A percentile compares a stretch with the other conserved stretches of the same genome.
These are phyloP conservation scores for Orbilia quercus DNA, from an alignment of 2,329 filamentous ascomycete species.

Conservation along the genomic window DNA sequence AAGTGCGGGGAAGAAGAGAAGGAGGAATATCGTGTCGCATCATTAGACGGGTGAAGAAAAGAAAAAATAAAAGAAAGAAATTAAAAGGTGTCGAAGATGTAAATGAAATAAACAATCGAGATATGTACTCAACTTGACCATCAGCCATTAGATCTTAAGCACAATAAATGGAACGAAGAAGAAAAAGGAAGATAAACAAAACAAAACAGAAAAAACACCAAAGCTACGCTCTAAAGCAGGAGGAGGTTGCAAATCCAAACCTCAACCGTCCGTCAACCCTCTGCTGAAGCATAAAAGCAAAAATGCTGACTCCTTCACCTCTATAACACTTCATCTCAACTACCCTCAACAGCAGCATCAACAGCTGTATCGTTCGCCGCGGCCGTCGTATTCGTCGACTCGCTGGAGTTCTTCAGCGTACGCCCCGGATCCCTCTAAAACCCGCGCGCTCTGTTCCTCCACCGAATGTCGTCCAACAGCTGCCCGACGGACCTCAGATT, in stretches of 20 bases:
- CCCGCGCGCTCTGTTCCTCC: conserved; percentile 49
- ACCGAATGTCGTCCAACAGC: conserved; percentile 44
- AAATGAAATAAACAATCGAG: conserved; percentile 6
- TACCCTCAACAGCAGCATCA: too few relatives aligned
- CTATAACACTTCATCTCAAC: too few relatives aligned
- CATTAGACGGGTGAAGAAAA: background rate
- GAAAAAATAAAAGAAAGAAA: background rate
- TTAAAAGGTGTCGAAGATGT: conserved; percentile 18
- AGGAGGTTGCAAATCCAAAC: conserved; percentile 12
- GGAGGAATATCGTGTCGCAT: too few relatives aligned
- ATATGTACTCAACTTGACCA: conserved; percentile 23
- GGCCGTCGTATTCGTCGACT: conserved; percentile 13
- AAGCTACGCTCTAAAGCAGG: background rate
- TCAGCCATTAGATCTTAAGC: conserved; percentile 7
- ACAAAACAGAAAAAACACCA: conserved; percentile 14
- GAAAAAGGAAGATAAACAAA: background rate
- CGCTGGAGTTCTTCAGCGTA: conserved; percentile 6
- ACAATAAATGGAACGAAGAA: conserved; percentile 5
- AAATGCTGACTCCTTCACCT: conserved; percentile 12
- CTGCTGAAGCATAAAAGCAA: conserved; percentile 7
- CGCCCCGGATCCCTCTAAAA: conserved; percentile 40
- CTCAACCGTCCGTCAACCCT: background rate
- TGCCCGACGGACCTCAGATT: conserved; percentile 32
- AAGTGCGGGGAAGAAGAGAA: too few relatives aligned
- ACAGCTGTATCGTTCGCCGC: background rate